These are phyloP conservation scores for Phytomonas francai DNA, from an alignment of 208 protist genomes.

Conservation along the genomic window DNA sequence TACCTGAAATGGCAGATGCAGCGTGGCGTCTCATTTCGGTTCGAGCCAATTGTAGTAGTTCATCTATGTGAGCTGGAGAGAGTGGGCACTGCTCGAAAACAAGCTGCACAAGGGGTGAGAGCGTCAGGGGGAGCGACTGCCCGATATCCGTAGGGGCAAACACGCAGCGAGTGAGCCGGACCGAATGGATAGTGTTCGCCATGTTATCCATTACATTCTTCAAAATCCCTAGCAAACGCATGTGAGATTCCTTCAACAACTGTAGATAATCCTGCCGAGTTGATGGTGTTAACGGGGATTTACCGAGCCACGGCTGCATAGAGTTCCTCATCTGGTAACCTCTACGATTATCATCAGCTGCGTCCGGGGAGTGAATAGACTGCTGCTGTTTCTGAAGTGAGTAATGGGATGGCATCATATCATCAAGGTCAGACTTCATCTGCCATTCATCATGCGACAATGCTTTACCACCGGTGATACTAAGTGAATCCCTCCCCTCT, in stretches of 20 bases:
- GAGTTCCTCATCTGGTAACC: background rate
- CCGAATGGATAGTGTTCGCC: slow-evolving; percentile 13
- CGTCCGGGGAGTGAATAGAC: background rate
- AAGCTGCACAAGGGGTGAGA: slow-evolving; percentile 24
- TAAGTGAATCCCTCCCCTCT: background rate
- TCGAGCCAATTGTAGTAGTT: slow-evolving; percentile 28
- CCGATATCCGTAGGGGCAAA: slow-evolving; percentile 38
- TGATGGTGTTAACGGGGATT: background rate
- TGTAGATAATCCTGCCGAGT: background rate
- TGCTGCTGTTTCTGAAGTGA: background rate
- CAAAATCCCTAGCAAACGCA: slow-evolving; percentile 36
- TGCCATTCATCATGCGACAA: background rate
- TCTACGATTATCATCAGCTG: background rate
- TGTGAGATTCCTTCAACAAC: slow-evolving; percentile 17
- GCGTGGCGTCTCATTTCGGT: background rate
- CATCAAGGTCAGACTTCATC: background rate
- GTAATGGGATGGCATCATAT: background rate
- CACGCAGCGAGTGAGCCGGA: slow-evolving; percentile 44
- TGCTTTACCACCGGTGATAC: background rate
- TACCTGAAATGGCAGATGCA: background rate
- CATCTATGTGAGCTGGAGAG: slow-evolving; percentile 45
- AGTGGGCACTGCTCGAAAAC: slow-evolving; percentile 56
- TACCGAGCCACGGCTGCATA: background rate
- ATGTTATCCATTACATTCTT: slow-evolving; percentile 26
- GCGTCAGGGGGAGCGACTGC: slow-evolving; percentile 20